Evolutionary conservation across 306 rosid species (phyloP).

Genomic region (Sicyos edulis): DNA sequence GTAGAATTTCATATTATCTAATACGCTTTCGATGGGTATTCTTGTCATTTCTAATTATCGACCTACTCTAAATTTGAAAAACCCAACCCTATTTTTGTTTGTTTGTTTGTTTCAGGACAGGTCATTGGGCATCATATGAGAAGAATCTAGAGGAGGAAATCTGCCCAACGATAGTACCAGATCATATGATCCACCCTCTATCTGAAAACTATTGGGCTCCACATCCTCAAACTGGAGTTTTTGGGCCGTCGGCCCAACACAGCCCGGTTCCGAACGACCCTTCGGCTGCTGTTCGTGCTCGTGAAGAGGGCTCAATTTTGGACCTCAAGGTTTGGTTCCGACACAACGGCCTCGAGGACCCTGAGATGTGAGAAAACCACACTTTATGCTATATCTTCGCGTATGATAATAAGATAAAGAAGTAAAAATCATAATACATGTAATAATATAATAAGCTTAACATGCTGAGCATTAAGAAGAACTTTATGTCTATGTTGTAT

Average conservation of each 20-base stretch:
- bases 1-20: no score
- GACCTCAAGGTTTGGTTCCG: conserved; percentile 4
- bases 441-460: neutral
- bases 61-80: no score
- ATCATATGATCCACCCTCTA: neutral
- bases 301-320: neutral
- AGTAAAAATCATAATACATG: no score
- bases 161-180: neutral
- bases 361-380: neutral
- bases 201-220: neutral
- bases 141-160: conserved; percentile 9
- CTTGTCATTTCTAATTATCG: no score
- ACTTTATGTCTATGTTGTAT: neutral
- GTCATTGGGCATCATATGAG: conserved; percentile 9
- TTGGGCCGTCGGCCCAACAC: neutral
- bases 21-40: no score
- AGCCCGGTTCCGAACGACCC: neutral
- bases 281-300: neutral
- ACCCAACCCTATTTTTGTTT: neutral
- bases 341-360: neutral
- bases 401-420: neutral
- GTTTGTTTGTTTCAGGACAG: neutral
- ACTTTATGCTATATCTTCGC: neutral
- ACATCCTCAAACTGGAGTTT: conserved; percentile 1
- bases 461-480: neutral